A percentile compares a stretch with the other conserved stretches of the same genome.
These are phyloP conservation scores for Steccherinum ochraceum DNA, from an alignment of 768 basidiomycete genomes.

Conservation along the genomic window DNA sequence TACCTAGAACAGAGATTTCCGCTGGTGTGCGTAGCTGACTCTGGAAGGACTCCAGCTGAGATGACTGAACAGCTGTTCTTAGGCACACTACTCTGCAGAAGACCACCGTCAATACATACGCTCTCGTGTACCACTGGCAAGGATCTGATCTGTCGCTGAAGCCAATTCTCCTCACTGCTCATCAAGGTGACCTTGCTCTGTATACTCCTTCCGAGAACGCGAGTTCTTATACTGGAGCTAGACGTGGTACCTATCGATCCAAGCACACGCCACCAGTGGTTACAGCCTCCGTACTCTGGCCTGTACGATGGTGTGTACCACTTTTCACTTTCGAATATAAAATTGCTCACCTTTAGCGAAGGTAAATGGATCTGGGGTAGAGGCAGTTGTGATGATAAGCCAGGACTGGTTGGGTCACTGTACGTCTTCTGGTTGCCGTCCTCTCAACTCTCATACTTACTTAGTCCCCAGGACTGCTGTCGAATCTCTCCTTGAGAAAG, in stretches of 20 bases:
- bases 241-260: conserved; percentile 48
- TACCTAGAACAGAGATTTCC: conserved; percentile 36
- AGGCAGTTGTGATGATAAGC: conserved; percentile 30
- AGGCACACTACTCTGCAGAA: conserved; percentile 44
- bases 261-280: conserved; percentile 37
- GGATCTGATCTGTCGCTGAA: conserved; percentile 42
- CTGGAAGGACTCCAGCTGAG: too few relatives aligned
- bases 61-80: too few relatives aligned
- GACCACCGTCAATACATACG: conserved; percentile 54
- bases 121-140: conserved; percentile 53
- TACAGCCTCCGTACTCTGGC: conserved; percentile 44
- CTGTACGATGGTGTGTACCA: conserved; percentile 27
- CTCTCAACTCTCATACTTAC: neutral
- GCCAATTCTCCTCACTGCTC: conserved; percentile 47
- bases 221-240: neutral
- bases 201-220: neutral
- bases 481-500: conserved; percentile 38
- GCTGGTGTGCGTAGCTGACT: conserved; percentile 28
- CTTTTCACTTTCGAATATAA: too few relatives aligned
- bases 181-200: conserved; percentile 40
- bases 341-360: too few relatives aligned
- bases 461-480: conserved; percentile 29
- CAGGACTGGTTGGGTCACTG: conserved; percentile 26
- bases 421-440: conserved; percentile 7
- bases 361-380: conserved; percentile 28